Evolutionary conservation across 768 basidiomycete species (phyloP).

Genomic region (Auriscalpium orientale): DNA sequence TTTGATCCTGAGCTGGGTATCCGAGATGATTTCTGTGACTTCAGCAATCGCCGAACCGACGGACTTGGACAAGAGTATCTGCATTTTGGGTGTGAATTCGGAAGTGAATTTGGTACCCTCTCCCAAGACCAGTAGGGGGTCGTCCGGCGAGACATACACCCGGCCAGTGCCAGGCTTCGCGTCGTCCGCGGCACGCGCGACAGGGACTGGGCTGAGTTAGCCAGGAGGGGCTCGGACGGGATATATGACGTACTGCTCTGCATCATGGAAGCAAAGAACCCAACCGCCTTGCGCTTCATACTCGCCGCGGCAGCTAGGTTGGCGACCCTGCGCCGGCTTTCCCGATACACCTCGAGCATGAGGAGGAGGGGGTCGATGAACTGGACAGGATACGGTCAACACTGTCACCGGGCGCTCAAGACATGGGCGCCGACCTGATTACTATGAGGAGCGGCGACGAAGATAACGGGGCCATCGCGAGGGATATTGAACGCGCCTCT

Average conservation of each 20-base stretch:
- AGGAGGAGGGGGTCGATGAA: slow-evolving; percentile 88
- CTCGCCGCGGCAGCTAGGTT: slow-evolving; percentile 88
- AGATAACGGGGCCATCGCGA: slow-evolving; percentile 80
- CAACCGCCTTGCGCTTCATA: slow-evolving; percentile 72
- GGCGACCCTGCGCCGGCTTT: slow-evolving; percentile 71
- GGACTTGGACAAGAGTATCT: slow-evolving; percentile 80
- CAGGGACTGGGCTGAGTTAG: slow-evolving; percentile 58
- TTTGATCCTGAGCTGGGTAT: slow-evolving; percentile 78
- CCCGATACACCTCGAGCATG: slow-evolving; percentile 74
- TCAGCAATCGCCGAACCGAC: slow-evolving; percentile 73
- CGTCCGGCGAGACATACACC: slow-evolving; percentile 61
- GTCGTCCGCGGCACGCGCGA: slow-evolving; percentile 83
- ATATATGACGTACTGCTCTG: slow-evolving; percentile 61
- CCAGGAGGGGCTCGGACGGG: neutral
- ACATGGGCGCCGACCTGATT: slow-evolving; percentile 57
- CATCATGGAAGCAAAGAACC: slow-evolving; percentile 71
- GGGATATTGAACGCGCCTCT: slow-evolving; percentile 93
- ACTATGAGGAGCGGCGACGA: slow-evolving; percentile 88
- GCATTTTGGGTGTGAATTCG: slow-evolving; percentile 70
- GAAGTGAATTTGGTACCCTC: slow-evolving; percentile 68
- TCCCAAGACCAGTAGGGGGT: slow-evolving; percentile 81
- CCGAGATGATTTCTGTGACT: slow-evolving; percentile 82
- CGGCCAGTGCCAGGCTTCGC: slow-evolving; percentile 70
- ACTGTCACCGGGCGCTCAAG: neutral
- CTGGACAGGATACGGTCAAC: slow-evolving; percentile 31